Evolutionary conservation across 495 filamentous ascomycete species (phyloP), one percentile per base, ranked within the genome.

Genomic region (Recurvomyces mirabilis): DNA sequence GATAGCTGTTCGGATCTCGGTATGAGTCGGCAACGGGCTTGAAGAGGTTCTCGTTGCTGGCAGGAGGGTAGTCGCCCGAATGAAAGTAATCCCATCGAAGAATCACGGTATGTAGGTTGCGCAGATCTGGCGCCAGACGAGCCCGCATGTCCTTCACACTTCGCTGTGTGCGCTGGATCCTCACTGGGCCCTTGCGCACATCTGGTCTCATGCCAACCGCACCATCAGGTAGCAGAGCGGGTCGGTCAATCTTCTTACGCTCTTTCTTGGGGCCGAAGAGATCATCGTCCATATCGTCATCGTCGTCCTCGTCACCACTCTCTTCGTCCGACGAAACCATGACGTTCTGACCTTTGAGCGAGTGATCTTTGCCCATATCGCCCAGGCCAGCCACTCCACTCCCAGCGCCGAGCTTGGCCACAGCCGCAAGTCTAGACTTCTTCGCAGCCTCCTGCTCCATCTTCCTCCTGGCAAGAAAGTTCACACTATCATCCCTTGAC

Each of bases 11-110:
- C 14, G 85, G 81, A 43, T 81, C 78, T 26, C 66, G 63, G 64
- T 93, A 98, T 0, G 74, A 71, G 53, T 82, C 80, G 25, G 80
- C 74, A 7, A 98, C 87, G 25, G 72, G 63, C 35, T 66, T 75
- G 55, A 88, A 94, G 26, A 78, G 74, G 21, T 77, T 77, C 18
- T 72, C 72, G 41, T 74, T 75, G 5, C 73, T 68, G 28, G 68
- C 72, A 1, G 91, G 86, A 9, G 91, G 91, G 43, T 84, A 80
- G 52, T 87, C 83, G 25, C 85, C 85, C 23, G 72, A 67, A 49
- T 93, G 82, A 57, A 93, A 95, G 54, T 86, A 91, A 50, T 98
- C 82, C 91, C 91, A 98, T 38, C 81, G 70, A 7, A 98, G 77
- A 21, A 98, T 84, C 9, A 78, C 75, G 38, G 81, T 81, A 53